Evolutionary conservation across 2,329 filamentous ascomycete species (phyloP).

Genomic region (Monascus ruber): DNA sequence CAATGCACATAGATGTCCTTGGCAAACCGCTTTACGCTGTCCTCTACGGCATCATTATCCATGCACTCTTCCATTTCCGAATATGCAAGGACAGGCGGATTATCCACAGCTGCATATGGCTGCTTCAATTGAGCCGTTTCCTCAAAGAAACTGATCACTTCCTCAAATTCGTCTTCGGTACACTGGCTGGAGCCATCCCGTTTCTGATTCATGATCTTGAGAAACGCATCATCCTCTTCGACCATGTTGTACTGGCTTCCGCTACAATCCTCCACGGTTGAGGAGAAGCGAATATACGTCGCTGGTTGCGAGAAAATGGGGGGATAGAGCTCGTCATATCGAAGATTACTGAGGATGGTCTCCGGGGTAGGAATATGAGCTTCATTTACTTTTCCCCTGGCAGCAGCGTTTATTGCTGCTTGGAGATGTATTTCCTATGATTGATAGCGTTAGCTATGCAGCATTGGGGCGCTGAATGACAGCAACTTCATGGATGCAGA

Average conservation of each 20-base stretch:
- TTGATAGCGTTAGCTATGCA: conserved; percentile 12
- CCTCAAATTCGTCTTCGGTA: conserved; percentile 85
- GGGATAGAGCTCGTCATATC: conserved; percentile 84
- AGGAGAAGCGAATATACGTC: conserved; percentile 95
- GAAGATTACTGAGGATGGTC: conserved; percentile 51
- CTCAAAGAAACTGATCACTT: conserved; percentile 90
- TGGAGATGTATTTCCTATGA: conserved; percentile 88
- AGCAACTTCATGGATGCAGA: conserved; percentile 10
- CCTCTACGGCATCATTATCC: conserved; percentile 43
- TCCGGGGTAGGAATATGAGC: conserved; percentile 59
- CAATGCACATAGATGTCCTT: conserved; percentile 85
- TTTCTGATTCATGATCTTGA: conserved; percentile 74
- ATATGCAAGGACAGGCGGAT: conserved; percentile 64
- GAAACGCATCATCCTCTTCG: conserved; percentile 73
- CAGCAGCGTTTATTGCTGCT: conserved; percentile 59
- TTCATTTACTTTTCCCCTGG: conserved; percentile 50
- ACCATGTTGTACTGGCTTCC: conserved; percentile 91
- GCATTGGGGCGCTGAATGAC: not conserved
- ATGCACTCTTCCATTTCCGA: conserved; percentile 63
- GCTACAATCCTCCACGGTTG: conserved; percentile 92
- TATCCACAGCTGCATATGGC: conserved; percentile 82
- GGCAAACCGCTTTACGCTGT: conserved; percentile 47
- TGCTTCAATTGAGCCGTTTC: conserved; percentile 72
- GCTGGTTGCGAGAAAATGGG: conserved; percentile 69
- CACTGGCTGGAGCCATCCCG: conserved; percentile 53